Base-by-base conservation (phyloP, 1,284 basidiomycete genomes). In the Tilletia indica region DNA sequence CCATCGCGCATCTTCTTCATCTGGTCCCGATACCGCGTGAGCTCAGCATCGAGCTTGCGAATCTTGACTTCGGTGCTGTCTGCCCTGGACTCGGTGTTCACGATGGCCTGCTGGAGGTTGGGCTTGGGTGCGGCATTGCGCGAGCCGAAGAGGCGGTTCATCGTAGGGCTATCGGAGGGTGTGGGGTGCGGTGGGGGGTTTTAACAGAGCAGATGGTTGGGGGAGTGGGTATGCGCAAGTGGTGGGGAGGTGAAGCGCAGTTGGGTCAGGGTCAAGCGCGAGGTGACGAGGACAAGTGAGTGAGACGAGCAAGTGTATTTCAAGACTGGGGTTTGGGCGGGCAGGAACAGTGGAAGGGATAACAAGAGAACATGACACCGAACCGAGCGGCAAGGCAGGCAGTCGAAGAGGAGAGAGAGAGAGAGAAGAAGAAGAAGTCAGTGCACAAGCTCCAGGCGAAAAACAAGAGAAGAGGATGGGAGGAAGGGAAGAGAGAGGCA, bases 11-110 rank as follows among this genome's bases (percentile, higher is more conserved):
- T 88, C 86, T 94, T 96, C 81, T 90, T 89, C 93, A 99, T 94
- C 86, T 98, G 96, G 73, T 95, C 93, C 85, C 96, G 94, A 87
- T 97, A 99, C 70, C 93, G 88, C 54, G 87, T 88, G 42, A 99
- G 89, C 84, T 99, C 97, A 4, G 91, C 93, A 84, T 99, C 96
- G 34, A 99, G 89, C 85, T 99, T 98, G 86, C 92, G 92, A 78
- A 99, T 88, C 88, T 99, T 99, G 83, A 97, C 94, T 85, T 99
- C 94, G 77, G 98, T 93, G 9, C 91, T 90, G 67, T 91, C 91
- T 82, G 94, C 89, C 63, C 97, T 90, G 0, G 89, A 85, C 85
- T 99, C 97, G 83, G 95, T 98, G 90, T 93, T 91, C 56, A 89
- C 86, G 80, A 99, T 97, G 19, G 96, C 97, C 87, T 98, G 94